These are phyloP conservation scores for Fusarium humuli DNA, from an alignment of 2,329 filamentous ascomycete species.

Conservation along the genomic window DNA sequence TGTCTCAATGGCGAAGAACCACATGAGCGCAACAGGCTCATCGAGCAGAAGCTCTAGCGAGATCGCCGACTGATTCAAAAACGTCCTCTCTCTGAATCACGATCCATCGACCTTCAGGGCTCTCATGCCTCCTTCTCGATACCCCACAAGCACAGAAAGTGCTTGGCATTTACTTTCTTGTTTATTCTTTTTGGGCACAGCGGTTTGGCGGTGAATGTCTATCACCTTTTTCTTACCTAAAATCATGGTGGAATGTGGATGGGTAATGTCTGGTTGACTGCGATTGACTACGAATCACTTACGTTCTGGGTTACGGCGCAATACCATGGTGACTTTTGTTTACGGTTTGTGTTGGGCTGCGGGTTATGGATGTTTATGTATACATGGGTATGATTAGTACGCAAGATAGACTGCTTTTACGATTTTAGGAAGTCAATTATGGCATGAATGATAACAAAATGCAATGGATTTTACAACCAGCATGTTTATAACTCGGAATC, in stretches of 20 bases:
- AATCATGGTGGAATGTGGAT: slow-evolving; percentile 24
- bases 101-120: background rate
- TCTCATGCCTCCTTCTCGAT: slow-evolving; percentile 8
- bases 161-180: slow-evolving; percentile 17
- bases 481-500: background rate
- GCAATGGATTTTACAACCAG: background rate
- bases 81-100: background rate
- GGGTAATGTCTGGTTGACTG: slow-evolving; percentile 19
- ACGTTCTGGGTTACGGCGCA: slow-evolving; percentile 30
- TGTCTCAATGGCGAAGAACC: slow-evolving; percentile 63
- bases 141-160: background rate
- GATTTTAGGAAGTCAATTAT: slow-evolving; percentile 9
- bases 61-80: slow-evolving; percentile 28
- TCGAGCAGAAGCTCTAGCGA: slow-evolving; percentile 39
- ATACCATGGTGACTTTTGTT: slow-evolving; percentile 22
- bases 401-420: slow-evolving; percentile 27
- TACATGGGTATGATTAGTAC: slow-evolving; percentile 9
- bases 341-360: background rate
- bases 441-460: slow-evolving; percentile 28
- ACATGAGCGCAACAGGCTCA: slow-evolving; percentile 53
- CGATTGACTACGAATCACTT: slow-evolving; percentile 28
- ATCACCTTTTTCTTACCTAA: slow-evolving; percentile 2
- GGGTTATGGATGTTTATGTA: background rate
- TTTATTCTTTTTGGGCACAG: slow-evolving; percentile 25
- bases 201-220: slow-evolving; percentile 13